phyloP scores from a whole-genome alignment of 805 yeast species.

The Pichia deserticola region DNA sequence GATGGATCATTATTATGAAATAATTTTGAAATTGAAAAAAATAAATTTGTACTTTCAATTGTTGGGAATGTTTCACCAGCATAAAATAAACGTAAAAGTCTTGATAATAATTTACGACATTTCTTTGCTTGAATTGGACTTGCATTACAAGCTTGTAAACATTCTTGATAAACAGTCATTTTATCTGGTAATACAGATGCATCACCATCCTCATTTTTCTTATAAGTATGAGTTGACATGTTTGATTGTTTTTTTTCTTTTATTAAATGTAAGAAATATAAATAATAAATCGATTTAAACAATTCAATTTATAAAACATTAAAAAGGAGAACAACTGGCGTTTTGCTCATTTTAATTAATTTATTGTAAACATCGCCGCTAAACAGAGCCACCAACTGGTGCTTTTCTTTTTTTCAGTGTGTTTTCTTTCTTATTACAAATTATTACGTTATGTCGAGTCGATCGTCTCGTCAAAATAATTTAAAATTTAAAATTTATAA shows the following conservation, averaged over 20 bases:
- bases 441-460: too few relatives aligned
- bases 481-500: too few relatives aligned
- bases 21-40: slow-evolving; percentile 88
- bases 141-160: slow-evolving; percentile 86
- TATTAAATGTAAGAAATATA: neutral
- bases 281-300: neutral
- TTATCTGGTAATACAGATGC: slow-evolving; percentile 74
- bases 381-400: too few relatives aligned
- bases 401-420: too few relatives aligned
- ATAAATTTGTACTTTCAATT: slow-evolving; percentile 84
- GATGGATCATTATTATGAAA: slow-evolving; percentile 87
- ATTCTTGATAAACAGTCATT: slow-evolving; percentile 96
- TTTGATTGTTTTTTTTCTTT: neutral
- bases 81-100: slow-evolving; percentile 73
- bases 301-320: neutral
- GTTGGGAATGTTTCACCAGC: slow-evolving; percentile 83
- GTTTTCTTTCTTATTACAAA: too few relatives aligned
- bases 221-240: slow-evolving; percentile 81
- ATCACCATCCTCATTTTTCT: slow-evolving; percentile 73
- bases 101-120: slow-evolving; percentile 76
- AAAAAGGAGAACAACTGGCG: neutral
- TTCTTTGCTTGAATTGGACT: slow-evolving; percentile 82
- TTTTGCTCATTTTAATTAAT: neutral
- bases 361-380: too few relatives aligned
- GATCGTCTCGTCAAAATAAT: too few relatives aligned